Conservation (phyloP, 306 rosid species). For the Pyrus communis region DNA sequence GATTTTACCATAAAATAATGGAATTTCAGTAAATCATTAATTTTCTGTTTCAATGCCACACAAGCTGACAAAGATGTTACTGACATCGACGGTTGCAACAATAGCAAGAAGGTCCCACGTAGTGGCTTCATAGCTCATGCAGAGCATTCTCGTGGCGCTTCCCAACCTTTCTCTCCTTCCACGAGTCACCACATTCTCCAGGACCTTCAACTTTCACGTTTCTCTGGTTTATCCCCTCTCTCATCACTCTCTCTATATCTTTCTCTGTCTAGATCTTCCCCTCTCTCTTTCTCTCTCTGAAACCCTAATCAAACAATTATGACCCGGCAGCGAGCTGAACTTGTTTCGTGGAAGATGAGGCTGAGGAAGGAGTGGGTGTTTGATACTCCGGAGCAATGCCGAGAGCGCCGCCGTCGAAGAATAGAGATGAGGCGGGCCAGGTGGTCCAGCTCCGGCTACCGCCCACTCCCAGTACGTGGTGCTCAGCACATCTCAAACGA, state of each 20-base stretch:
- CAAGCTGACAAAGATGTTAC: not conserved
- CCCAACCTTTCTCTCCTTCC: not conserved
- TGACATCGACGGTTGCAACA: not conserved
- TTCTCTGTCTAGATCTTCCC: not conserved
- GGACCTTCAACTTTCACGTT: not conserved
- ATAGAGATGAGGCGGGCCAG: conserved; percentile 6
- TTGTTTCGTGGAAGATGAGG: not conserved
- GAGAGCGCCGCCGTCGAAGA: conserved; percentile 14
- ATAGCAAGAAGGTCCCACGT: not conserved
- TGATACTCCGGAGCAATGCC: conserved; percentile 10
- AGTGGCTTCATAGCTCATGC: not conserved
- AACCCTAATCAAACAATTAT: not conserved
- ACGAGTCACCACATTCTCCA: not conserved
- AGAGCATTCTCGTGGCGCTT: not conserved
- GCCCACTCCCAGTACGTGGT: not conserved
- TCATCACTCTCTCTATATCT: not conserved
- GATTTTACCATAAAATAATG: not conserved
- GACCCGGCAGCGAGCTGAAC: not conserved
- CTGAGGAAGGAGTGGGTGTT: not conserved
- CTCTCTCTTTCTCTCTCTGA: not conserved
- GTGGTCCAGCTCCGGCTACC: not conserved
- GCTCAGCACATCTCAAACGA: not conserved
- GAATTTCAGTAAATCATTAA: not conserved
- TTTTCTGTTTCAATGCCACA: not conserved
- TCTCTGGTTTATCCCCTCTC: not conserved